Percentiles rank a stretch among this genome's conserved stretches.
These are phyloP conservation scores for Quercus agrifolia DNA, from an alignment of 306 rosid genomes.

Conservation along the genomic window DNA sequence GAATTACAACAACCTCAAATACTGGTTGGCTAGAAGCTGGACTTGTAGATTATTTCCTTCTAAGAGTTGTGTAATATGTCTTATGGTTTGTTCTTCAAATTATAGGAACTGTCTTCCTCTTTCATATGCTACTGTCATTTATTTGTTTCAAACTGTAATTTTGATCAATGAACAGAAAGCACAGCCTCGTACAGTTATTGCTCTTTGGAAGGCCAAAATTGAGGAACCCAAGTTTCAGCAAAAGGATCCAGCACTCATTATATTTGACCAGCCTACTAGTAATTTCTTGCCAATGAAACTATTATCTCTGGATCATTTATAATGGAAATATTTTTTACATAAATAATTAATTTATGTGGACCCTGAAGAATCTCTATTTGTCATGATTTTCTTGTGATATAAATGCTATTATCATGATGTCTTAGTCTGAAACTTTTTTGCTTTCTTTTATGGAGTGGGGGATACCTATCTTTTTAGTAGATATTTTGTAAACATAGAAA, in stretches of 20 bases:
- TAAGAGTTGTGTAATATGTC: not conserved
- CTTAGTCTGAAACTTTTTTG: no score
- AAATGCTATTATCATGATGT: no score
- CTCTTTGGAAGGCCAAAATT: conserved; percentile 23
- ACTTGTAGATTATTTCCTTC: not conserved
- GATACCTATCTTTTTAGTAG: no score
- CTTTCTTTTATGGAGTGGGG: no score
- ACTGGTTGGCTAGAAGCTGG: not conserved
- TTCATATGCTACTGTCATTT: not conserved
- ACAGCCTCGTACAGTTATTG: conserved; percentile 8
- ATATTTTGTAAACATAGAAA: not conserved
- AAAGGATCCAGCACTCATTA: conserved; percentile 3
- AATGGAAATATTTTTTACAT: no score
- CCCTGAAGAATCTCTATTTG: no score
- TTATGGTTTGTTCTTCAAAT: not conserved
- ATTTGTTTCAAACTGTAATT: not conserved
- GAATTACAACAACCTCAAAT: not conserved
- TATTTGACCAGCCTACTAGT: conserved; percentile 4
- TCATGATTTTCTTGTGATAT: no score
- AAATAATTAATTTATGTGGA: no score
- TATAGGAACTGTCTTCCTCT: not conserved
- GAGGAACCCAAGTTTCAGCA: conserved; percentile 18
- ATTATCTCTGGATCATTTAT: not conserved
- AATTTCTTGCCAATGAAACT: not conserved
- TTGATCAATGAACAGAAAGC: conserved; percentile 13